These are phyloP conservation scores for Podaxis sp. DNA, from an alignment of 768 basidiomycete species.

Conservation along the genomic window DNA sequence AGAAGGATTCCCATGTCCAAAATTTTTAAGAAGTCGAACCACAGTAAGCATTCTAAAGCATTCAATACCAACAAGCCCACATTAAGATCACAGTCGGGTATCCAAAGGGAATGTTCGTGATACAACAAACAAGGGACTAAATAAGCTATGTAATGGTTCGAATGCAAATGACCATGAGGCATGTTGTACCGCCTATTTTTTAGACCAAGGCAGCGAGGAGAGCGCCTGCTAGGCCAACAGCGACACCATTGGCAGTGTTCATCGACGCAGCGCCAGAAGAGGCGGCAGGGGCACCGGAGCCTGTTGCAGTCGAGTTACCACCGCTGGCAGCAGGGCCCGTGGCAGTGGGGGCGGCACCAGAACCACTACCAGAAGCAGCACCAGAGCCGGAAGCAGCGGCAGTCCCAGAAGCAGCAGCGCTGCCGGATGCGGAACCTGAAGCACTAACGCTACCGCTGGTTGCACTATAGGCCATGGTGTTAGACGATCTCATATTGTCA, in stretches of 20 bases:
- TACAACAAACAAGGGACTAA: neutral
- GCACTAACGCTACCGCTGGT: neutral
- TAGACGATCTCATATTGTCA: neutral
- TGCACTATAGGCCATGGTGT: neutral
- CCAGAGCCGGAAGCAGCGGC: neutral
- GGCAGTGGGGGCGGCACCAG: neutral
- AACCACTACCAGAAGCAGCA: neutral
- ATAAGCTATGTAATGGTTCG: neutral
- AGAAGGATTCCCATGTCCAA: neutral
- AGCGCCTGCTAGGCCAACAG: neutral
- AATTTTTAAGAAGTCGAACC: neutral
- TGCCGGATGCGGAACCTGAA: neutral
- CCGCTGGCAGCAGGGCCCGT: neutral
- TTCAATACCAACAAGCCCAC: neutral
- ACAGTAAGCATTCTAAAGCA: neutral
- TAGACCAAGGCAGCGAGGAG: conserved; percentile 1
- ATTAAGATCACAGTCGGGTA: conserved; percentile 1
- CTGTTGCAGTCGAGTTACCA: neutral
- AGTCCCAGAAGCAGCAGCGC: neutral
- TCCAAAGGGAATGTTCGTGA: neutral
- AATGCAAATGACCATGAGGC: neutral
- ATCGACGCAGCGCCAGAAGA: neutral
- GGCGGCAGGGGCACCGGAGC: neutral
- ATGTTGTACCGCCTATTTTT: neutral
- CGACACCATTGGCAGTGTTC: neutral